A percentile compares a stretch with the other conserved stretches of the same genome.
These are phyloP conservation scores for Lepidium campestre DNA, from an alignment of 441 rosid species.

Conservation along the genomic window DNA sequence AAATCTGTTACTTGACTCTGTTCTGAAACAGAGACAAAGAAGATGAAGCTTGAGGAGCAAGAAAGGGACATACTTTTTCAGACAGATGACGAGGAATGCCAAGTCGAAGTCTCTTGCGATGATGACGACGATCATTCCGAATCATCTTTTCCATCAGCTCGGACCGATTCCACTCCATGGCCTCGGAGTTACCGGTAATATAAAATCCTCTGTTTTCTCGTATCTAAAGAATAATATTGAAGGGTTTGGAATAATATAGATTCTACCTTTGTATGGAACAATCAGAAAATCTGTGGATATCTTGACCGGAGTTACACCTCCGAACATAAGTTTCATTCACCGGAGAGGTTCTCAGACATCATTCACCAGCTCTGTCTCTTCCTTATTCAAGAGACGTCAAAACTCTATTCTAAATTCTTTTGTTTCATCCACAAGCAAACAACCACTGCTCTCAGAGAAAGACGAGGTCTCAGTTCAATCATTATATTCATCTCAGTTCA, in stretches of 20 bases:
- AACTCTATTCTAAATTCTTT: constrained; percentile 26
- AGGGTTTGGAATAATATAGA: neutral
- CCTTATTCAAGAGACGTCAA: constrained; percentile 31
- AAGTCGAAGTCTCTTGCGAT: constrained; percentile 16
- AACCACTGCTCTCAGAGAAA: constrained; percentile 31
- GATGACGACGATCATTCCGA: constrained; percentile 27
- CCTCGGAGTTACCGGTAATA: constrained; percentile 68
- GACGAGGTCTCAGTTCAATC: constrained; percentile 33
- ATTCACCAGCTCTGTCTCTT: constrained; percentile 28
- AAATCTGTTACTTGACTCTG: neutral
- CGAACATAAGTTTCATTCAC: constrained; percentile 35
- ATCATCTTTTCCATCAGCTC: constrained; percentile 23
- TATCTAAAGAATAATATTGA: neutral
- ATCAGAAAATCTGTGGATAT: constrained; percentile 69
- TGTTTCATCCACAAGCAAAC: constrained; percentile 31
- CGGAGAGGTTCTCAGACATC: constrained; percentile 24
- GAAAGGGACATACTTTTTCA: constrained; percentile 51
- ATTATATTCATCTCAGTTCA: constrained; percentile 24
- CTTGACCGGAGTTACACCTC: constrained; percentile 41
- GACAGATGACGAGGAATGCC: constrained; percentile 67
- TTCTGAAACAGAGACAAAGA: neutral
- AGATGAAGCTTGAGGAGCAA: constrained; percentile 53
- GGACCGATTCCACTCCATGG: constrained; percentile 32
- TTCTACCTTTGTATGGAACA: neutral
- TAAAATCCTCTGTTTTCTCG: neutral